phyloP scores from a whole-genome alignment of 768 basidiomycete species.

The Pluteus cervinus region DNA sequence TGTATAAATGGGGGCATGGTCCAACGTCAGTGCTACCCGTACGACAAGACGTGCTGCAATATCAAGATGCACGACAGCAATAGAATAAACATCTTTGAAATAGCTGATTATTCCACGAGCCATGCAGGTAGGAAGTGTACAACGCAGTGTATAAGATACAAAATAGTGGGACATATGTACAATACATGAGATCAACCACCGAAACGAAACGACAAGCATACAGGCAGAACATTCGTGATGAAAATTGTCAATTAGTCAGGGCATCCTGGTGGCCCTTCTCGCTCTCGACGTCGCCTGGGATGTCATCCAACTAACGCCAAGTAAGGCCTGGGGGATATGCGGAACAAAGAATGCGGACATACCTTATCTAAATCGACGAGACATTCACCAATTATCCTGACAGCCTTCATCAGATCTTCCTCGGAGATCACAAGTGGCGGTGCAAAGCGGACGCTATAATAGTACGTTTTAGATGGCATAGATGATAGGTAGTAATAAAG shows the following conservation, averaged over 20 bases:
- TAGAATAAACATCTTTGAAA: too few relatives aligned
- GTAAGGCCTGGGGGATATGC: too few relatives aligned
- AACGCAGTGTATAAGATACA: too few relatives aligned
- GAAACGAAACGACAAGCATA: too few relatives aligned
- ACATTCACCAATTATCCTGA: slow-evolving; percentile 70
- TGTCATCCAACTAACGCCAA: slow-evolving; percentile 38
- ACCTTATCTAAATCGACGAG: slow-evolving; percentile 79
- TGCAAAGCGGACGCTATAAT: slow-evolving; percentile 83
- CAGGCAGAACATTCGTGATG: slow-evolving; percentile 5
- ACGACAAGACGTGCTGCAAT: too few relatives aligned
- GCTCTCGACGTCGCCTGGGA: slow-evolving; percentile 55
- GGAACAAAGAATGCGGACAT: slow-evolving; percentile 13
- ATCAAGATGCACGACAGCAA: too few relatives aligned
- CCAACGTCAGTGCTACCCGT: too few relatives aligned
- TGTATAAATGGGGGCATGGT: too few relatives aligned
- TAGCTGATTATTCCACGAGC: too few relatives aligned
- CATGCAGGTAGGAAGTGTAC: too few relatives aligned
- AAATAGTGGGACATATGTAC: too few relatives aligned
- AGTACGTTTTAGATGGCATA: slow-evolving; percentile 1
- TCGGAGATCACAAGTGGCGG: slow-evolving; percentile 95
- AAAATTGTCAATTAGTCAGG: slow-evolving; percentile 13
- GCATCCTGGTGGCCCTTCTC: slow-evolving; percentile 47
- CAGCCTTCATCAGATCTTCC: slow-evolving; percentile 68
- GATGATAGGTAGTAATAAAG: not conserved
- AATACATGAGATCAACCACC: too few relatives aligned